Percentiles rank a stretch among this genome's conserved stretches.
Conservation (phyloP, 2,329 filamentous ascomycete genomes). For the Trichophyton simii region DNA sequence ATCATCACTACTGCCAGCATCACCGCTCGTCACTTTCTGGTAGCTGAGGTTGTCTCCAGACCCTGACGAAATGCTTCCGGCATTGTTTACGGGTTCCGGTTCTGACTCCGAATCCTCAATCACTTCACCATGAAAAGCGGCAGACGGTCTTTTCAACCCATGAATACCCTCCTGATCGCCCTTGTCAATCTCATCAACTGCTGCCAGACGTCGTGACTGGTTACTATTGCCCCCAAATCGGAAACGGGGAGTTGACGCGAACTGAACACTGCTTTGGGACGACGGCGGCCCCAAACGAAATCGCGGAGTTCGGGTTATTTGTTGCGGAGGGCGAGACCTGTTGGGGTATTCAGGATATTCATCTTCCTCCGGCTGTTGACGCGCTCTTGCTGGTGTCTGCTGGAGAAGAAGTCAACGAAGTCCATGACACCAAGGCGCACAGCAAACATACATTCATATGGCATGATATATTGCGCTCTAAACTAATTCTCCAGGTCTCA, state of each 20-base stretch:
- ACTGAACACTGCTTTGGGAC: conserved; percentile 8
- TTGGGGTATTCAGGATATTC: background rate
- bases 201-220: background rate
- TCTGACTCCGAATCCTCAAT: conserved; percentile 11
- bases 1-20: conserved; percentile 20
- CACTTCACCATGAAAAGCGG: conserved; percentile 3
- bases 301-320: conserved; percentile 6
- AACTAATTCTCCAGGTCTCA: background rate
- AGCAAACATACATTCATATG: conserved; percentile 1
- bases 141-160: background rate
- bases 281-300: conserved; percentile 13
- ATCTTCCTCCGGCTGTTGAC: background rate
- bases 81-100: background rate
- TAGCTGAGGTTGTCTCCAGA: background rate
- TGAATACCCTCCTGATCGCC: background rate
- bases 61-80: background rate
- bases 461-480: background rate
- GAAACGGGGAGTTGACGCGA: conserved; percentile 15
- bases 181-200: conserved; percentile 4
- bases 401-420: background rate
- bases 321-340: background rate
- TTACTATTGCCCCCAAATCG: conserved; percentile 4
- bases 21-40: conserved; percentile 12
- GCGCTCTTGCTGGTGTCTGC: background rate
- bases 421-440: background rate